Base-by-base conservation (phyloP, 176 grass and related monocot species). In the Elaeis guineensis region DNA sequence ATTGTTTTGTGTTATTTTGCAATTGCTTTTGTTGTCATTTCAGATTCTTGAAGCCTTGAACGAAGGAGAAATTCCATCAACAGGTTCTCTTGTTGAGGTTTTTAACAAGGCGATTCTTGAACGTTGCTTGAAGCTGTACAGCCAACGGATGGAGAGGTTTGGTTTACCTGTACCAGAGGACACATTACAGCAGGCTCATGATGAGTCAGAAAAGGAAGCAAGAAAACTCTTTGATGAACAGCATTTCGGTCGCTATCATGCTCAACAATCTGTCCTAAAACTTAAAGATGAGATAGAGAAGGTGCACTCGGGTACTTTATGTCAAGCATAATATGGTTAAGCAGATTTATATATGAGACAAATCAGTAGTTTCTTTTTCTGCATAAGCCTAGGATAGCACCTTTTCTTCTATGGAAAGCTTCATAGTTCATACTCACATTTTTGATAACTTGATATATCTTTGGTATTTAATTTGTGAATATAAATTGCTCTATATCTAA, bases 71-170 rank as follows among this genome's bases (percentile, higher is more conserved):
- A 97, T 97, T 69, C 92, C 92, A 49, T 82, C 86, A 16, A 91
- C 92, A 9, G 87, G 92, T 8, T 97, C 92, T 0, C 78, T 97
- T 72, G 84, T 97, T 72, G 87, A 97, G 72, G 70, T 88, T 50
- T 97, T 97, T 64, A 97, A 88, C 69, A 91, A 97, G 80, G 87
- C 67, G 52, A 97, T 88, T 72, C 81, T 91, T 66, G 92, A 97
- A 44, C 72, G 66, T 44, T 97, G 87, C 66, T 72, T 97, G 72
- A 97, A 80, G 58, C 49, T 88, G 24, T 97, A 97, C 70, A 80
- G 44, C 55, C 65, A 71, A 71, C 81, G 29, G 75, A 91, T 97
- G 81, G 78, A 77, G 22, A 59, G 7, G 69, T 63, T 80, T 17
- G 59, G 59, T 32, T 78, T 97, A 58, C 92, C 92, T 9, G 51